These are phyloP conservation scores for Lactuca saligna DNA, from an alignment of 129 eudicot species.

Conservation along the genomic window DNA sequence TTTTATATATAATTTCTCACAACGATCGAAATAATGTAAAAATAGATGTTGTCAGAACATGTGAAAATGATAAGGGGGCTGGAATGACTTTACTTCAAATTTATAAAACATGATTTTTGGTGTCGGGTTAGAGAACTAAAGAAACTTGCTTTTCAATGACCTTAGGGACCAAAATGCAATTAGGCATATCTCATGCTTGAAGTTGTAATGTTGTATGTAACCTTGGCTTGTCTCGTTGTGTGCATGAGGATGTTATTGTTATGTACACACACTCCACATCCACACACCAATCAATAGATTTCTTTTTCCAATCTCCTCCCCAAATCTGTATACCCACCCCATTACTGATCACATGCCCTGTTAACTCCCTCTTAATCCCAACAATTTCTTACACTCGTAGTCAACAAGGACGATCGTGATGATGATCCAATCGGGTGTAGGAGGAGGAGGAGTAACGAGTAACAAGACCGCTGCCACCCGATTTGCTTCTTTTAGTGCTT, in stretches of 20 bases:
- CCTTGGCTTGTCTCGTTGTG: constrained; percentile 26
- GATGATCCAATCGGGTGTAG: constrained; percentile 27
- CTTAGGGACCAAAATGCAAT: constrained; percentile 23
- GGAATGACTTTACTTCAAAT: too few species aligned
- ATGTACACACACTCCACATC: constrained; percentile 40
- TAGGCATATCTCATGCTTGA: not conserved
- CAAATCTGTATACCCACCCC: constrained; percentile 12
- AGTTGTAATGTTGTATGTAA: not conserved
- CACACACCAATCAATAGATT: constrained; percentile 39
- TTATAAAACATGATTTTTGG: not conserved
- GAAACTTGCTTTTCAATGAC: not conserved
- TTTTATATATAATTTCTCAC: too few species aligned
- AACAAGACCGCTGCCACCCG: constrained; percentile 16
- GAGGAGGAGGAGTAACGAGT: constrained; percentile 19
- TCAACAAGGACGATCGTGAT: constrained; percentile 4
- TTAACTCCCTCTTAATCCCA: not conserved
- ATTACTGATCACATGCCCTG: not conserved
- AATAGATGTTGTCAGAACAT: too few species aligned
- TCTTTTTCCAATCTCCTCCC: constrained; percentile 35
- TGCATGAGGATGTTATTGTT: constrained; percentile 34
- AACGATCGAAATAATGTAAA: too few species aligned
- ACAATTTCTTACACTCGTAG: not conserved
- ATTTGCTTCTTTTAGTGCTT: constrained; percentile 20
- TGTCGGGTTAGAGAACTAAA: not conserved
- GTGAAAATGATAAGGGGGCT: too few species aligned